Base-by-base conservation (phyloP, 306 rosid species). In the Carpinus viminea region DNA sequence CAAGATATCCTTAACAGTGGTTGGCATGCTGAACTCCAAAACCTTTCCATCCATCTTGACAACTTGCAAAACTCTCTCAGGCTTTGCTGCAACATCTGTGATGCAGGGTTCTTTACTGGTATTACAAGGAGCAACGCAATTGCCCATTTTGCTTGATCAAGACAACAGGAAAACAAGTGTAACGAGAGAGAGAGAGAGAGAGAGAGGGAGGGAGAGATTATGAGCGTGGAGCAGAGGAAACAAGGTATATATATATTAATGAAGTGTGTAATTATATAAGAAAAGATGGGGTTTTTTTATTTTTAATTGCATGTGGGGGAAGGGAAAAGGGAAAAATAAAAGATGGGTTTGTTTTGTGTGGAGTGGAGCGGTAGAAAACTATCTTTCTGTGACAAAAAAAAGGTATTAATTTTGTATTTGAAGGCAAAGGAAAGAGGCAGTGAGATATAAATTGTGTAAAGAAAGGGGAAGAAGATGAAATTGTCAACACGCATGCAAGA, bases 401-500 rank as follows among this genome's bases (percentile, higher is more conserved):
- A 80, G 13, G 38, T 12, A 61, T 6, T 4, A 20, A 26, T 38
- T 64, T 24, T 54, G 83, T 72, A 74, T 16, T 38, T 62, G 74
- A 24, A 46, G 80, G 75, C 59, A 8, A 75, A 70, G 81, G 51
- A 73, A 69, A 20, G 70, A 78, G 76, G 76, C 68, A 74, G 10
- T 53, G 61, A 31, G 76, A 2, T 50, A 7, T 50, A 48, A 53
- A 48, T 52, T 72, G 34, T 52, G 68, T 36, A 61, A 74, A 80
- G 76, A 47, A 72, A 43, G 73, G 73, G 52, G 52, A 76, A 78
- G 86, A 80, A 47, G 72, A 28, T 12, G 28, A 75, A 75, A 84
- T 85, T 79, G 83, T 93, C 94, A 82, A 91, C 89, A 85, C 91
- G 93, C 92, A 87, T 91, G 96, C 87, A 53, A 38, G 62, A 84